Evolutionary conservation across 1,139 yeast genomes (phyloP).

Genomic region (Candida sp.): DNA sequence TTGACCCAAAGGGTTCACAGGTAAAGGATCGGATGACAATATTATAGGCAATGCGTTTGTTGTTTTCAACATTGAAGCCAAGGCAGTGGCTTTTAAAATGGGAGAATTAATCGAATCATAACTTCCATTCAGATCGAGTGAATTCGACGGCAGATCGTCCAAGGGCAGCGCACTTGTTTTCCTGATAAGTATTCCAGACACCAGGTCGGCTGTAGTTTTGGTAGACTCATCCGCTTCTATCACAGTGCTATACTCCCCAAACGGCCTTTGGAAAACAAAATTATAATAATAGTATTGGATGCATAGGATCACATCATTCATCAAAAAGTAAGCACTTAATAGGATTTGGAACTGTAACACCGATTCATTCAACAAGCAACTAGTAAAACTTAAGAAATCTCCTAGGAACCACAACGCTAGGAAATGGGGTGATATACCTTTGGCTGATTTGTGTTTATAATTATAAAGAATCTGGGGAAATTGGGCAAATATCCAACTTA

Average conservation of each 20-base stretch:
- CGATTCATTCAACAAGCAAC: conserved; percentile 76
- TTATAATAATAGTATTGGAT: conserved; percentile 76
- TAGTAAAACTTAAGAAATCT: conserved; percentile 74
- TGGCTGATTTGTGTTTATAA: conserved; percentile 74
- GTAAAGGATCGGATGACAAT: background rate
- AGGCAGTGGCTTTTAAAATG: conserved; percentile 11
- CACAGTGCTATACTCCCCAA: conserved; percentile 1
- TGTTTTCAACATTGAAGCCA: conserved; percentile 21
- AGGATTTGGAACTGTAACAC: conserved; percentile 71
- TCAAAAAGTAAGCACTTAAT: conserved; percentile 70
- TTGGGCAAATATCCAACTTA: conserved; percentile 81
- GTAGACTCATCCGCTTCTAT: background rate
- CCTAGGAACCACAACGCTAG: conserved; percentile 81
- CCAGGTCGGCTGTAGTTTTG: background rate
- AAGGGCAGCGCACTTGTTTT: background rate
- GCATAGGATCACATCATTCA: conserved; percentile 68
- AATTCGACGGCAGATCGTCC: conserved; percentile 1
- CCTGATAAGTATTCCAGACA: background rate
- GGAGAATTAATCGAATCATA: conserved; percentile 21
- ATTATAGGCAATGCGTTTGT: conserved; percentile 18
- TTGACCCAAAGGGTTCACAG: conserved; percentile 35
- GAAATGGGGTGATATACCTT: conserved; percentile 77
- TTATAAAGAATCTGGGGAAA: conserved; percentile 83
- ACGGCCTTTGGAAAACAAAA: conserved; percentile 18
- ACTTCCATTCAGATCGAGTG: conserved; percentile 11